phyloP scores from a whole-genome alignment of 306 rosid genomes.

The Cicer bijugum region DNA sequence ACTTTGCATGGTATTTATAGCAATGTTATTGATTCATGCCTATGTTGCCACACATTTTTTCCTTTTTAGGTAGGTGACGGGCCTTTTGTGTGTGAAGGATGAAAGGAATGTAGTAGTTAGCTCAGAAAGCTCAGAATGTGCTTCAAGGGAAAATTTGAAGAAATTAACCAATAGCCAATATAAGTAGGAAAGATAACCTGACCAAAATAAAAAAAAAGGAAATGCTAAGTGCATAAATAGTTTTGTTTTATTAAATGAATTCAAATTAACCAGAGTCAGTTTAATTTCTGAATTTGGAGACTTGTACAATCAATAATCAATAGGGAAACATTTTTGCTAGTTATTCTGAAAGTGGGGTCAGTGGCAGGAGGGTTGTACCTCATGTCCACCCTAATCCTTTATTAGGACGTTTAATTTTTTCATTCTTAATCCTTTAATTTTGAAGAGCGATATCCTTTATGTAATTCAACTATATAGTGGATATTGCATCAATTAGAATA shows the following conservation, averaged over 20 bases:
- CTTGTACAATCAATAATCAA: too few relatives aligned
- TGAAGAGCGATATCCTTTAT: too few relatives aligned
- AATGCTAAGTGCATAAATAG: background rate
- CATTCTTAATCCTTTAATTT: too few relatives aligned
- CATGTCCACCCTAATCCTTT: too few relatives aligned
- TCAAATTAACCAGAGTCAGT: too few relatives aligned
- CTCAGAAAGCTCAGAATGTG: constrained; percentile 13
- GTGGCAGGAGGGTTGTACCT: too few relatives aligned
- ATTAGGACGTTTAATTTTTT: too few relatives aligned
- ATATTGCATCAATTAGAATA: too few relatives aligned
- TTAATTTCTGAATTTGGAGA: too few relatives aligned
- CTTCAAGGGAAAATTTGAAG: constrained; percentile 2
- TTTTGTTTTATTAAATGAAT: background rate
- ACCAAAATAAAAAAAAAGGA: background rate
- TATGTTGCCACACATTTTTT: constrained; percentile 13
- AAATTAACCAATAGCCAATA: constrained; percentile 2
- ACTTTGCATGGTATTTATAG: constrained; percentile 38
- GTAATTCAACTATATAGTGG: too few relatives aligned
- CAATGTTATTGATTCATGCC: constrained; percentile 22
- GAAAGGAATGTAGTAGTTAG: constrained; percentile 32
- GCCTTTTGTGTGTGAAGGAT: constrained; percentile 49
- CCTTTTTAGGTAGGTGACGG: constrained; percentile 45
- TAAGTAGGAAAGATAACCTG: background rate
- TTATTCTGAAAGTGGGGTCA: too few relatives aligned
- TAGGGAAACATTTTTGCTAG: too few relatives aligned